phyloP scores from a whole-genome alignment of 2,329 filamentous ascomycete species.

The Alternaria sp. region DNA sequence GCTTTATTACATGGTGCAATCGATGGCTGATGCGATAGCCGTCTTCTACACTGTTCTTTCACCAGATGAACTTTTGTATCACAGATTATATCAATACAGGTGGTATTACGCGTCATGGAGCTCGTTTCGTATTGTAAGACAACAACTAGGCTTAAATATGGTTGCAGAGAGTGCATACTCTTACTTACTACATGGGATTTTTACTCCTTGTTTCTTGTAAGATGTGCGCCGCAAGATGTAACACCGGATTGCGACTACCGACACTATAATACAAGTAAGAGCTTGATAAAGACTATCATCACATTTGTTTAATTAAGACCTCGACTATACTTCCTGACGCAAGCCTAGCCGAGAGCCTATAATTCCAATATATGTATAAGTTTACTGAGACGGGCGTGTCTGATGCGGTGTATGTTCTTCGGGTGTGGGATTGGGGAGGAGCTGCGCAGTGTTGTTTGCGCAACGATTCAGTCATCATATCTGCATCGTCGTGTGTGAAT shows the following conservation, averaged over 20 bases:
- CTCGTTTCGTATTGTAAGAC: too few species aligned
- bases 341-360: neutral
- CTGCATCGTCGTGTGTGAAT: neutral
- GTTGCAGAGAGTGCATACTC: neutral
- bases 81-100: accelerated
- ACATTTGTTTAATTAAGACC: accelerated
- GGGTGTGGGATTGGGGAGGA: neutral
- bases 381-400: neutral
- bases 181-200: neutral
- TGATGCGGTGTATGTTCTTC: neutral
- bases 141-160: too few species aligned
- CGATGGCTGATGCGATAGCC: neutral
- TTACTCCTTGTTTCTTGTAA: neutral
- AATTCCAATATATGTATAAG: neutral
- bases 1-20: neutral
- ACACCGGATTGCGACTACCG: neutral
- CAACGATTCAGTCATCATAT: neutral
- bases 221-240: neutral
- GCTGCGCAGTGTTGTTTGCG: accelerated
- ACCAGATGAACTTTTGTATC: too few species aligned
- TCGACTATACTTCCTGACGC: neutral
- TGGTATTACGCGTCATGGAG: too few species aligned
- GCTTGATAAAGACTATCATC: neutral
- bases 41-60: neutral
- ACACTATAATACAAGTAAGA: accelerated